These are phyloP conservation scores for Neocucurbitaria cava DNA, from an alignment of 2,329 filamentous ascomycete species.

Conservation along the genomic window DNA sequence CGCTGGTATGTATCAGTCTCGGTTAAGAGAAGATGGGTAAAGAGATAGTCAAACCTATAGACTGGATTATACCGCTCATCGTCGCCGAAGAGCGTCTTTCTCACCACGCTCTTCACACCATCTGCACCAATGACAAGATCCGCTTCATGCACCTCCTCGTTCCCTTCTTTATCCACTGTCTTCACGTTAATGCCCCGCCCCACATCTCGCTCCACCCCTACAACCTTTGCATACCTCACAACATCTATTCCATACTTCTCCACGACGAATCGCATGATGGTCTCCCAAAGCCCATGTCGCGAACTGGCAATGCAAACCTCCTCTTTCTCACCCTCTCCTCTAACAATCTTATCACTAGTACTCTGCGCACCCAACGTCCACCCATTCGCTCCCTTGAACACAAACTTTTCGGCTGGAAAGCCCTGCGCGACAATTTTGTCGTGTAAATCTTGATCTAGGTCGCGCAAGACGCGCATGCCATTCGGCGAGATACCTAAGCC, in stretches of 20 bases:
- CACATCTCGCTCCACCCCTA: constrained; percentile 7
- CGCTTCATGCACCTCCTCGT: constrained; percentile 21
- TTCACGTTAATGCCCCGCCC: constrained; percentile 13
- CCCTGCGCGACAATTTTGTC: constrained; percentile 25
- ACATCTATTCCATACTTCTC: constrained; percentile 11
- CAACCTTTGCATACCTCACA: constrained; percentile 20
- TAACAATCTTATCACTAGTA: constrained; percentile 15
- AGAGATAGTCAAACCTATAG: constrained; percentile 21
- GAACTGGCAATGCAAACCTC: constrained; percentile 25
- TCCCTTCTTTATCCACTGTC: constrained; percentile 1
- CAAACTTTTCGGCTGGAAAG: constrained; percentile 23
- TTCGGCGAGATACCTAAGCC: constrained; percentile 40
- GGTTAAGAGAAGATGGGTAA: background rate
- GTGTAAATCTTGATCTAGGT: constrained; percentile 24
- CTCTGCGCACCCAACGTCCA: constrained; percentile 23
- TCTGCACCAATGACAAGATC: constrained; percentile 42
- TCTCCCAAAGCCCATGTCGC: constrained; percentile 34
- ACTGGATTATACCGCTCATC: constrained; percentile 18
- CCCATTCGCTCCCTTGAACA: constrained; percentile 28
- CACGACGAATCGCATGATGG: constrained; percentile 17
- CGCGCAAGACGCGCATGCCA: constrained; percentile 29
- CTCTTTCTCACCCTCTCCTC: constrained; percentile 6
- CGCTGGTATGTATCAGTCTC: constrained; percentile 11
- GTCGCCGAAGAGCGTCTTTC: constrained; percentile 24
- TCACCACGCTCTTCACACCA: constrained; percentile 34